Evolutionary conservation across 805 yeast genomes (phyloP).

Genomic region (Zygotorulaspora florentina): DNA sequence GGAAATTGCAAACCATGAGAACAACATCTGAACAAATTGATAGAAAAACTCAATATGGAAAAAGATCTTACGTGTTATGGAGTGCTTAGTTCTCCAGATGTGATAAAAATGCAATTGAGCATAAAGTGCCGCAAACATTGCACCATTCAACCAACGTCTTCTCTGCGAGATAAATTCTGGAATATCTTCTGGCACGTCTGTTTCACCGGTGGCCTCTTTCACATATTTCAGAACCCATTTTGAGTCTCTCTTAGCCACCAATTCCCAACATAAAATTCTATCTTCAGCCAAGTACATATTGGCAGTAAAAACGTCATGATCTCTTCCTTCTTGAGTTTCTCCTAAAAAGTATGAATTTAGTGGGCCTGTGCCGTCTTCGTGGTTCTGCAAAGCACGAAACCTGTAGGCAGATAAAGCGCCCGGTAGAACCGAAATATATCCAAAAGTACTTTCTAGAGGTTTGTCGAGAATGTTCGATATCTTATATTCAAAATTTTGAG

Average conservation of each 20-base stretch:
- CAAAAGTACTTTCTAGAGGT: slow-evolving; percentile 88
- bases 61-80: slow-evolving; percentile 69
- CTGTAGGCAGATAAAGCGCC: slow-evolving; percentile 96
- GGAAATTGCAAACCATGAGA: slow-evolving; percentile 88
- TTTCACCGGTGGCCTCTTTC: slow-evolving; percentile 89
- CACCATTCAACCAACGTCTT: slow-evolving; percentile 98
- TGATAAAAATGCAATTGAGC: slow-evolving; percentile 80
- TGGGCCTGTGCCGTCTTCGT: slow-evolving; percentile 91
- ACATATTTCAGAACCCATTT: slow-evolving; percentile 91
- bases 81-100: slow-evolving; percentile 87
- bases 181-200: slow-evolving; percentile 92
- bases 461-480: slow-evolving; percentile 95
- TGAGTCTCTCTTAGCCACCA: slow-evolving; percentile 77
- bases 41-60: slow-evolving; percentile 85
- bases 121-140: slow-evolving; percentile 92
- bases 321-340: slow-evolving; percentile 55
- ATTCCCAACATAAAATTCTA: slow-evolving; percentile 93
- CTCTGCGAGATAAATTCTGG: slow-evolving; percentile 95
- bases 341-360: slow-evolving; percentile 86
- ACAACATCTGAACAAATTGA: slow-evolving; percentile 73
- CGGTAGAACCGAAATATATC: slow-evolving; percentile 89
- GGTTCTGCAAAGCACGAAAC: slow-evolving; percentile 78
- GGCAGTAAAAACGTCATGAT: slow-evolving; percentile 83
- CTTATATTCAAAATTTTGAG: slow-evolving; percentile 94
- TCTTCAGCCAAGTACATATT: slow-evolving; percentile 98